Base-by-base conservation (phyloP, 129 eudicot species). In the sunflower (Helianthus annuus) region DNA sequence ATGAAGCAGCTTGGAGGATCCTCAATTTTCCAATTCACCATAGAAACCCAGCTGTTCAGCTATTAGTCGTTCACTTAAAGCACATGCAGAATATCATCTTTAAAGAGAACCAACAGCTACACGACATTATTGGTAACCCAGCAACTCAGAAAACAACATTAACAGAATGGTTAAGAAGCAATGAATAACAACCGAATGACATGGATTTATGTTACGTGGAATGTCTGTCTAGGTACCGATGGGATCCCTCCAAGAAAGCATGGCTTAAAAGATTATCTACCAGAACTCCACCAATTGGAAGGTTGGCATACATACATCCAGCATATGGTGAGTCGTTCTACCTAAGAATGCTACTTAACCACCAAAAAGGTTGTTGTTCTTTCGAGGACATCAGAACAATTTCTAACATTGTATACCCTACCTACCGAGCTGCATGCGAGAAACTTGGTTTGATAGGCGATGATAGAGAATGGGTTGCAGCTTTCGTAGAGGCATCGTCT, bases 381-480 rank as follows among this genome's bases (percentile, higher is more conserved):
- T 69, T 69, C 36, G 52, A 10, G 4, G 74, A 69, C 5, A 69
- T 53, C 1, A 15, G 52, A 16, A 69, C 51, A 36, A 39, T 54
- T 15, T 14, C 14, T 8, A 10, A 16, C 0, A 7, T 36, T 1
- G 1, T 11, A 6, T 51, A 13, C 39, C 34, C 36, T 2, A 69
- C 36, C 10, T 70, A 53, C 22, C 12, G 65, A 12, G 4, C 40
- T 0, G 8, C 75, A 17, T 55, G 75, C 5, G 66, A 70, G 22
- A 42, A 6, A 1, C 13, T 70, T 5, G 75, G 75, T 0, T 6
- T 70, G 7, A 52, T 70, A 17, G 54, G 55, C 6, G 66, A 70
- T 7, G 40, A 70, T 14, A 17, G 19, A 39, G 54, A 70, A 11
- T 40, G 66, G 75, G 2, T 54, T 0, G 3, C 1, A 1, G 13